A percentile compares a stretch with the other conserved stretches of the same genome.
Conservation (phyloP, 139 green algal genomes). For the Picochlorum costavermella region DNA sequence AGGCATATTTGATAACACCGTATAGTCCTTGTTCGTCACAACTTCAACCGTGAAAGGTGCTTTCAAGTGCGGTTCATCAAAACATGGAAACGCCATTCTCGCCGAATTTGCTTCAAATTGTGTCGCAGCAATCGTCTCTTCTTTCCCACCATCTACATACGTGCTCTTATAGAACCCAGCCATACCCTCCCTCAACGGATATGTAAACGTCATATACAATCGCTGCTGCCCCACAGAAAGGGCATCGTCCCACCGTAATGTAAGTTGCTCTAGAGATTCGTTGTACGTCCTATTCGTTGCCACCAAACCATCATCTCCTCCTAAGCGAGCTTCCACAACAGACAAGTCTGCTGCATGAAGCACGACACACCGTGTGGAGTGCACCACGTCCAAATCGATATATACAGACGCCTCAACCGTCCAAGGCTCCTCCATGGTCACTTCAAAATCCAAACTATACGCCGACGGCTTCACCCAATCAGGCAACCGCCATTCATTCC, state of each 20-base stretch:
- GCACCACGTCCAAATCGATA: slow-evolving; percentile 27
- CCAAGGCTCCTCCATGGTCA: slow-evolving; percentile 25
- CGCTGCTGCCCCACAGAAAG: background rate
- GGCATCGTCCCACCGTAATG: slow-evolving; percentile 17
- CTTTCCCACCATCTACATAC: slow-evolving; percentile 28
- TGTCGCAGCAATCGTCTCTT: slow-evolving; percentile 46
- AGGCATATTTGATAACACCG: slow-evolving; percentile 54
- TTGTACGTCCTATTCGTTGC: background rate
- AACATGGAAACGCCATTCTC: slow-evolving; percentile 82
- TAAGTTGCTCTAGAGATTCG: slow-evolving; percentile 27
- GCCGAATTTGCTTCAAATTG: slow-evolving; percentile 73
- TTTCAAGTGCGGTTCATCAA: slow-evolving; percentile 85
- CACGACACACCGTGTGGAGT: slow-evolving; percentile 49
- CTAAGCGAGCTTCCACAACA: slow-evolving; percentile 25
- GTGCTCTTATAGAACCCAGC: slow-evolving; percentile 52
- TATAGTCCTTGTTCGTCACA: slow-evolving; percentile 10
- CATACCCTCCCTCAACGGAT: slow-evolving; percentile 44
- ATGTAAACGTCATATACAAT: slow-evolving; percentile 47
- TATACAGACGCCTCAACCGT: slow-evolving; percentile 17
- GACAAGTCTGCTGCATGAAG: slow-evolving; percentile 44
- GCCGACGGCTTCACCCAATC: slow-evolving; percentile 13
- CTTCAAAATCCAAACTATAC: slow-evolving; percentile 47
- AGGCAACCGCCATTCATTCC: slow-evolving; percentile 38
- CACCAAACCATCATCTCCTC: background rate
- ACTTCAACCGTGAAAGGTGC: slow-evolving; percentile 46